Percentiles rank a stretch among this genome's conserved stretches.
These are phyloP conservation scores for Globisporangium heterothallicum DNA, from an alignment of 352 stramenopile species.

Conservation along the genomic window DNA sequence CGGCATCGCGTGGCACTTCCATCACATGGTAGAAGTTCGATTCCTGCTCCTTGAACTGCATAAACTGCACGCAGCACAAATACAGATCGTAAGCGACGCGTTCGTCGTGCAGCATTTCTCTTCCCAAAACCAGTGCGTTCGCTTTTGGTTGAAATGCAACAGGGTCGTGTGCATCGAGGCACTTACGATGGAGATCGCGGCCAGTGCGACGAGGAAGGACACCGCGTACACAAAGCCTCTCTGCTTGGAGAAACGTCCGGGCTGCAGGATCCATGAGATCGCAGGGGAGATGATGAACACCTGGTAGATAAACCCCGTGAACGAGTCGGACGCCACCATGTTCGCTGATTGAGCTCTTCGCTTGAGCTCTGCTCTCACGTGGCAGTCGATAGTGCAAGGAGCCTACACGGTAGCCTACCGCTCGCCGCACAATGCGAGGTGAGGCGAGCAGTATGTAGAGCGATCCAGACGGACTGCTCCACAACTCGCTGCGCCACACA, in stretches of 20 bases:
- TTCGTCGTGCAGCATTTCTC: no score
- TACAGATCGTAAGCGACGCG: neutral
- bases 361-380: no score
- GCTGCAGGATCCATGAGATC: conserved; percentile 94
- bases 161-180: no score
- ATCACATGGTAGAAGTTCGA: conserved; percentile 95
- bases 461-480: no score
- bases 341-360: conserved; percentile 1
- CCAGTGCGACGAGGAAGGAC: conserved; percentile 88
- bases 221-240: conserved; percentile 94
- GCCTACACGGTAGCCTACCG: no score
- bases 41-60: conserved; percentile 88
- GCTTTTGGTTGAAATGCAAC: no score
- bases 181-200: conserved; percentile 90
- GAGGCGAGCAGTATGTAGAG: no score
- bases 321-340: conserved; percentile 53
- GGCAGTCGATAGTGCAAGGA: neutral
- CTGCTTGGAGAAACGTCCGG: conserved; percentile 90
- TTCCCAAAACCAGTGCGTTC: no score
- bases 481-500: no score
- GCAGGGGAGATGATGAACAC: conserved; percentile 80
- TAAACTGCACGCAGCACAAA: conserved; percentile 23
- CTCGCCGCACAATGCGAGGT: no score
- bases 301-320: conserved; percentile 64
- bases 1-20: conserved; percentile 84